These are phyloP conservation scores for Zelopaecilomyces penicillatus DNA, from an alignment of 2,329 filamentous ascomycete species.

Conservation along the genomic window DNA sequence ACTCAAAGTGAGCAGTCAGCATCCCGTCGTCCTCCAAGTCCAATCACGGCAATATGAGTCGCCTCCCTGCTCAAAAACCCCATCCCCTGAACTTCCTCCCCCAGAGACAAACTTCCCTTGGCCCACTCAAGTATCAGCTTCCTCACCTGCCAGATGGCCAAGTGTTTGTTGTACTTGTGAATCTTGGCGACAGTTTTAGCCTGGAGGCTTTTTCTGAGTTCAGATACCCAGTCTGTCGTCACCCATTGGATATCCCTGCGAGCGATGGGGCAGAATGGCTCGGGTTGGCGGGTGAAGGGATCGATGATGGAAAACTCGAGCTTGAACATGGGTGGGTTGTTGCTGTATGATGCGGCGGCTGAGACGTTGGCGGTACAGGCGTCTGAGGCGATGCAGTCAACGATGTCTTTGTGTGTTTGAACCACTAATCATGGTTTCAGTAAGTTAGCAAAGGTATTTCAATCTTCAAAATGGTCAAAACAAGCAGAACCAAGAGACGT, in stretches of 20 bases:
- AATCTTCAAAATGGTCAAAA: too few relatives aligned
- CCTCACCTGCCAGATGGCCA: conserved; percentile 22
- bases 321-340: conserved; percentile 18
- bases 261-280: conserved; percentile 18
- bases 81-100: conserved; percentile 10
- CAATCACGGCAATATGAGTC: conserved; percentile 13
- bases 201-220: conserved; percentile 14
- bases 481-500: too few relatives aligned
- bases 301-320: conserved; percentile 19
- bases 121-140: conserved; percentile 17
- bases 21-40: conserved; percentile 10
- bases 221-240: conserved; percentile 13
- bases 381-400: conserved; percentile 10
- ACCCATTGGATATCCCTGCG: conserved; percentile 20
- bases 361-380: conserved; percentile 15
- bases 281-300: conserved; percentile 10
- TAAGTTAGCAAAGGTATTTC: too few relatives aligned
- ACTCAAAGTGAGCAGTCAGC: too few relatives aligned
- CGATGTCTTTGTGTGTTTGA: conserved; percentile 3
- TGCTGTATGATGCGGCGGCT: conserved; percentile 19
- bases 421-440: not conserved
- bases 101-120: conserved; percentile 18
- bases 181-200: conserved; percentile 17
- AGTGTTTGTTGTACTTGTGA: conserved; percentile 22
- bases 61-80: conserved; percentile 16